A percentile compares a stretch with the other conserved stretches of the same genome.
phyloP scores from a whole-genome alignment of 108 stramenopile species.

The Nitzschia palea region DNA sequence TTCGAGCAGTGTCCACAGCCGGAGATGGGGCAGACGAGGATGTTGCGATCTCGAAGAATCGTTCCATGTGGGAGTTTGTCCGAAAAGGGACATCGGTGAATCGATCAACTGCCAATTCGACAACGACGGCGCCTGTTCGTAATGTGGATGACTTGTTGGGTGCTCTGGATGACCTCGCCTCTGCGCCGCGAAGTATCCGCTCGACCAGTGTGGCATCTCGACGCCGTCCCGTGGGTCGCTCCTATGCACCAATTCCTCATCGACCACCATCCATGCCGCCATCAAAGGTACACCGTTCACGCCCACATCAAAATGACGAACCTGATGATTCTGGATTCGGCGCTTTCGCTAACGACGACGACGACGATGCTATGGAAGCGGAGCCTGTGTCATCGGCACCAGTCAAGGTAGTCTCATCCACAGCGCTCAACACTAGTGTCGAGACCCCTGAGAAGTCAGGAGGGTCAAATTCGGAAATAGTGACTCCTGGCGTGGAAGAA shows the following conservation, averaged over 20 bases:
- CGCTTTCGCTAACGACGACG: conserved; percentile 34
- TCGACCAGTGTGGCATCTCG: conserved; percentile 6
- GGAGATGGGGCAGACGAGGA: conserved; percentile 13
- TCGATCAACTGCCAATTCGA: background rate
- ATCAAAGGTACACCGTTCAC: no score
- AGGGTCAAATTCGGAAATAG: background rate
- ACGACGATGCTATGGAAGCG: conserved; percentile 26
- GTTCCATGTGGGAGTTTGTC: conserved; percentile 83
- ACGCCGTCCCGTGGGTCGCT: background rate
- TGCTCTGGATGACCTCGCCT: conserved; percentile 45
- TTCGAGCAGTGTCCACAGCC: background rate
- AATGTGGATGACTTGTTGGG: conserved; percentile 57
- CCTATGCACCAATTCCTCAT: background rate
- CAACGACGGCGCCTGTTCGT: background rate
- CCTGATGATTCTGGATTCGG: conserved; percentile 6
- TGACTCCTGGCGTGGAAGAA: background rate
- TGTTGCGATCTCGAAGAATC: conserved; percentile 29
- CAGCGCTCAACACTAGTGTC: background rate
- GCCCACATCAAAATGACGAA: background rate
- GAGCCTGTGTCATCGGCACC: background rate
- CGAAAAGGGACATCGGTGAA: conserved; percentile 40
- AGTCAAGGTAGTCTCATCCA: background rate
- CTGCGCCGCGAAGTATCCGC: background rate
- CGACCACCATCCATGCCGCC: background rate
- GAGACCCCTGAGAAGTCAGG: background rate